These are phyloP conservation scores for Tulasnella sp. DNA, from an alignment of 768 basidiomycete species.

Conservation along the genomic window DNA sequence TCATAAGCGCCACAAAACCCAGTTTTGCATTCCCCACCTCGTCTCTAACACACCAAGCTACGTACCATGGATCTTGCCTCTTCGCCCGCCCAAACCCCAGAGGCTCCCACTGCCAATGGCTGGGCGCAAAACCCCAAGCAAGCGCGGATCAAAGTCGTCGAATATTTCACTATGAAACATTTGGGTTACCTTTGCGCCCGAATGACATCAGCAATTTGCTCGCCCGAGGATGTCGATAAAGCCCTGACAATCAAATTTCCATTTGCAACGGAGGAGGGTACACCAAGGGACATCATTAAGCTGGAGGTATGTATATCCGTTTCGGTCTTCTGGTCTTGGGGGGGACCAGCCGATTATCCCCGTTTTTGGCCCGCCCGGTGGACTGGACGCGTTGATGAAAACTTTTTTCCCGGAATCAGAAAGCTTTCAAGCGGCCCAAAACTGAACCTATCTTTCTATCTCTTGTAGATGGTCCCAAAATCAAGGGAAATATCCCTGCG, in stretches of 20 bases:
- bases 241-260: background rate
- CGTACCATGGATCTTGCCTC: background rate
- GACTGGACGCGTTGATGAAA: too few relatives aligned
- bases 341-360: too few relatives aligned
- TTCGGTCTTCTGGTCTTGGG: background rate
- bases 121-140: background rate
- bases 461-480: background rate
- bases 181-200: background rate
- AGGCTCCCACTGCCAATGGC: background rate
- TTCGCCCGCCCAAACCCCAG: background rate
- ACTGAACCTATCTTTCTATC: background rate
- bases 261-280: background rate
- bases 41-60: background rate
- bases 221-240: background rate
- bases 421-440: background rate
- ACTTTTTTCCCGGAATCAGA: background rate
- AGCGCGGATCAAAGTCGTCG: background rate
- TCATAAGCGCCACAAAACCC: background rate
- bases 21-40: background rate
- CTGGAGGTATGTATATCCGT: background rate
- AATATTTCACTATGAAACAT: background rate
- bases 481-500: background rate
- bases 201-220: background rate
- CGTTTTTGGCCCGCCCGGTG: too few relatives aligned
- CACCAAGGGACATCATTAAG: background rate